These are phyloP conservation scores for Hanseniaspora clermontiae DNA, from an alignment of 805 yeast genomes.

Conservation along the genomic window DNA sequence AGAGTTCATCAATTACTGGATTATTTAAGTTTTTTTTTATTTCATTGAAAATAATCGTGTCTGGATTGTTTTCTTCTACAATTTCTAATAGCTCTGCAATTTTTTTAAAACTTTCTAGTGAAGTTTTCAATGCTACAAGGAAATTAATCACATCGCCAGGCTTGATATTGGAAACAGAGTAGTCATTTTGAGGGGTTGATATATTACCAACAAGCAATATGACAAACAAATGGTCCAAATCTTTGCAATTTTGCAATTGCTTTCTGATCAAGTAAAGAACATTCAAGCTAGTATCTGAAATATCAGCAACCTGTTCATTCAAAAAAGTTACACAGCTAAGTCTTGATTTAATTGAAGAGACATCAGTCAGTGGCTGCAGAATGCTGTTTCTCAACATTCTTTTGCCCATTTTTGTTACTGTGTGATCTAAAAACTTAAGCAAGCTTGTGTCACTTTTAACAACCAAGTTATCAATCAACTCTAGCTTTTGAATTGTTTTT, in stretches of 20 bases:
- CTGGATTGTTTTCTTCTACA: constrained; percentile 15
- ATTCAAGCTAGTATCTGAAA: neutral
- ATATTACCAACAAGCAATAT: constrained; percentile 24
- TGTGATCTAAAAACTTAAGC: constrained; percentile 29
- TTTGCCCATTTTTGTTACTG: constrained; percentile 37
- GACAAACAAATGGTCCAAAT: constrained; percentile 33
- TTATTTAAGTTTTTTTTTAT: constrained; percentile 24
- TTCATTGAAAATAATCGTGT: constrained; percentile 20
- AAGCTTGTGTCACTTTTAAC: constrained; percentile 27
- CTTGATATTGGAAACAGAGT: constrained; percentile 11
- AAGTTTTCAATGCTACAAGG: constrained; percentile 30
- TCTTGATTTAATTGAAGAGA: constrained; percentile 28
- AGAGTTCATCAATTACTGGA: constrained; percentile 20
- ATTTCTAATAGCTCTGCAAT: constrained; percentile 12
- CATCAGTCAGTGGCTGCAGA: constrained; percentile 37
- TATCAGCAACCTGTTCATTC: constrained; percentile 14
- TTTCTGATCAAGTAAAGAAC: constrained; percentile 17
- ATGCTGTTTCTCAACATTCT: constrained; percentile 32
- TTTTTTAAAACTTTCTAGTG: constrained; percentile 21
- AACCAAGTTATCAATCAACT: constrained; percentile 28
- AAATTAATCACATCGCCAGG: constrained; percentile 33
- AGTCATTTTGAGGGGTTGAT: neutral
- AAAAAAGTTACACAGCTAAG: constrained; percentile 31
- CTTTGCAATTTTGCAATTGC: constrained; percentile 26
- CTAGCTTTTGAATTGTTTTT: constrained; percentile 30